Evolutionary conservation across 2,329 filamentous ascomycete genomes (phyloP), one percentile per base, ranked within the genome.

Genomic region (Nemania sp.): DNA sequence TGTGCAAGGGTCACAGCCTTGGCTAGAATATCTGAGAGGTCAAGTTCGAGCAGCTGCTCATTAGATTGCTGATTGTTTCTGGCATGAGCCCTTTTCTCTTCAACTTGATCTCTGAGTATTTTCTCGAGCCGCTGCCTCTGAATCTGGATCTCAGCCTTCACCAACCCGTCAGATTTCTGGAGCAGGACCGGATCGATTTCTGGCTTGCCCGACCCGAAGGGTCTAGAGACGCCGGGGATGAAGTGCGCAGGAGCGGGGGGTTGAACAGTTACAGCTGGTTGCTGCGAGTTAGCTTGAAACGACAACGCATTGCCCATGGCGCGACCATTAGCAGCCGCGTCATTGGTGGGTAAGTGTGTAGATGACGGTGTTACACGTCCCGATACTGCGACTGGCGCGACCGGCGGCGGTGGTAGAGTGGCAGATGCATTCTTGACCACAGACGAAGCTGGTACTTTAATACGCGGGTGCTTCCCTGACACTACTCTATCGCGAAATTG

Each of bases 51-150:
- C 54, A 82, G 76, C 49, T 79, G 73, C 61, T 84, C 82, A 47
- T 70, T 68, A 43, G 70, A 66, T 60, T 77, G 77, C 33, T 68
- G 59, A 57, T 69, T 67, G 23, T 72, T 68, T 67, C 77, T 78
- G 55, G 74, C 72, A 24, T 72, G 67, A 55, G 71, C 68, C 50
- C 75, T 77, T 55, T 76, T 77, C 61, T 89, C 82, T 54, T 93
- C 89, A 63, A 89, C 74, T 71, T 96, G 88, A 48, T 95, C 88
- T 70, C 83, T 86, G 64, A 97, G 73, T 30, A 79, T 75, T 61
- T 86, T 84, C 73, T 97, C 94, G 65, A 97, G 77, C 60, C 88
- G 84, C 72, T 92, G 85, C 59, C 93, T 85, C 72, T 91, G 90
- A 59, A 93, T 73, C 68, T 88, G 84, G 57, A 90, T 77, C 73